These are phyloP conservation scores for Candida dendrica DNA, from an alignment of 805 yeast genomes.

Conservation along the genomic window DNA sequence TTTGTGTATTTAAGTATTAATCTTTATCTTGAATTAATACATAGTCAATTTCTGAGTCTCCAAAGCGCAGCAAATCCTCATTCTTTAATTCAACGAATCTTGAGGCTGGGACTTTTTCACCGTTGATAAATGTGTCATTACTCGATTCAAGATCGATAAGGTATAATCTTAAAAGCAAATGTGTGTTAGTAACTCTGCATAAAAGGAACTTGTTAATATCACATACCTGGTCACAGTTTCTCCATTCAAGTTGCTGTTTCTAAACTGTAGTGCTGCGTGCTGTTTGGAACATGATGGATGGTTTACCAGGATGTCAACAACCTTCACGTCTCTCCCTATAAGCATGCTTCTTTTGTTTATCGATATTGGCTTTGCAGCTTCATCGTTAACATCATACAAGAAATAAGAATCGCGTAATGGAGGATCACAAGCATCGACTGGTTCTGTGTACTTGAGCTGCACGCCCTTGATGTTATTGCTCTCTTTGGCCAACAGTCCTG, in stretches of 20 bases:
- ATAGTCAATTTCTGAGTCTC: constrained; percentile 25
- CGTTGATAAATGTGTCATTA: constrained; percentile 40
- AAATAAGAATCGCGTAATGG: constrained; percentile 20
- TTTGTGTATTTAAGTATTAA: too few relatives aligned
- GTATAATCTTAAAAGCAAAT: constrained; percentile 26
- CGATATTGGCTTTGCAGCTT: constrained; percentile 18
- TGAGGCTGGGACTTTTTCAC: constrained; percentile 28
- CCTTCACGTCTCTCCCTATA: constrained; percentile 28
- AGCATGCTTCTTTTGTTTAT: constrained; percentile 22
- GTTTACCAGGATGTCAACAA: constrained; percentile 30
- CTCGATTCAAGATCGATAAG: constrained; percentile 40
- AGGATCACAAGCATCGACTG: constrained; percentile 25
- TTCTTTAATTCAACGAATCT: constrained; percentile 34
- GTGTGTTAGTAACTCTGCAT: too few relatives aligned
- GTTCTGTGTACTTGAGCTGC: constrained; percentile 31
- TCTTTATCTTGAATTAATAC: constrained; percentile 11
- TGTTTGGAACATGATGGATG: constrained; percentile 35
- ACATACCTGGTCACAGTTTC: too few relatives aligned
- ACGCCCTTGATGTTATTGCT: constrained; percentile 27
- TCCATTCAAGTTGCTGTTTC: constrained; percentile 12
- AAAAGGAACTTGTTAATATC: too few relatives aligned
- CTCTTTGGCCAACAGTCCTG: constrained; percentile 36
- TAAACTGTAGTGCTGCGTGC: constrained; percentile 43
- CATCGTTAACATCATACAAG: constrained; percentile 20
- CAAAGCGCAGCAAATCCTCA: constrained; percentile 36